Percentiles rank a stretch among this genome's conserved stretches.
phyloP scores from a whole-genome alignment of 176 grass and related monocot genomes.

The Musa troglodytarum region DNA sequence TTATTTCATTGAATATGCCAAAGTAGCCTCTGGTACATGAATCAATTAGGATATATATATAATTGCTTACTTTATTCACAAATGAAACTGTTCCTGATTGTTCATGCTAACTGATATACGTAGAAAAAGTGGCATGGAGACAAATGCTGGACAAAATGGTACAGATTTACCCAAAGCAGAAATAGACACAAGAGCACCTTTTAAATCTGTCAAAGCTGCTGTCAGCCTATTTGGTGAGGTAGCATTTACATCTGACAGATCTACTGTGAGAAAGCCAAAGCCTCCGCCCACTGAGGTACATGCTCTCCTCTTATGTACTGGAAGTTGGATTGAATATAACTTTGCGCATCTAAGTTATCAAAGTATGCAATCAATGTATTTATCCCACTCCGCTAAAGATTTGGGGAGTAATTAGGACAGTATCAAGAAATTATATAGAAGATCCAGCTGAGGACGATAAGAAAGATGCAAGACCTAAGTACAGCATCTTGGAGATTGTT shows the following conservation, averaged over 20 bases:
- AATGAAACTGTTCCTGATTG: not conserved
- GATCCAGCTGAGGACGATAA: no score
- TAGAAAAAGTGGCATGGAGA: constrained; percentile 43
- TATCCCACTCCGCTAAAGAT: no score
- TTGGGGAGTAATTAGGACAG: no score
- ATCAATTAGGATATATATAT: not conserved
- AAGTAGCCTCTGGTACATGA: not conserved
- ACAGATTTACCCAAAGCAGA: constrained; percentile 50
- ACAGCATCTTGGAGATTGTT: no score
- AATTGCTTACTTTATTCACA: not conserved
- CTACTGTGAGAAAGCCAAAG: constrained; percentile 49
- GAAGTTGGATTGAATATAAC: no score
- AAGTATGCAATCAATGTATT: no score
- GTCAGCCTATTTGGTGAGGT: constrained; percentile 96
- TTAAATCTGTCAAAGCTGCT: constrained; percentile 93
- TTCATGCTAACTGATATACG: constrained; percentile 1
- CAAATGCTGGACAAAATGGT: constrained; percentile 42
- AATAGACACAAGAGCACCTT: constrained; percentile 96
- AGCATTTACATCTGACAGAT: constrained; percentile 51
- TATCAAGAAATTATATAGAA: no score
- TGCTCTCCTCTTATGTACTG: not conserved
- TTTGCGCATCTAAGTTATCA: no score
- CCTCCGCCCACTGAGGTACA: constrained; percentile 58
- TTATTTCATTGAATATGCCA: not conserved
- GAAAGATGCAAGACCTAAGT: no score